A percentile compares a stretch with the other conserved stretches of the same genome.
Conservation (phyloP, 2,329 filamentous ascomycete genomes). For the Neoarthrinium moseri region DNA sequence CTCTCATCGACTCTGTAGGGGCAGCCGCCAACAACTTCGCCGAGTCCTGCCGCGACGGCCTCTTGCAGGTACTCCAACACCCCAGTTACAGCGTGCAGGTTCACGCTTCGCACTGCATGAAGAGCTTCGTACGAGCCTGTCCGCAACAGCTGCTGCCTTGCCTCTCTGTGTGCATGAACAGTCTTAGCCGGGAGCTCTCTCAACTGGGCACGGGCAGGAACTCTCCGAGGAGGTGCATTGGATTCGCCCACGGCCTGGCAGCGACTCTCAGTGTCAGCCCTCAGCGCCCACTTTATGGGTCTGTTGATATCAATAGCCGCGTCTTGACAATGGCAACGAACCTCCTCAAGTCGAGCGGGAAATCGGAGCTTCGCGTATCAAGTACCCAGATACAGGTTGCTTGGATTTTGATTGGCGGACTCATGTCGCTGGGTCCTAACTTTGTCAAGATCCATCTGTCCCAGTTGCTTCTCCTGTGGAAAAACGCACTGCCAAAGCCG, state of each 20-base stretch:
- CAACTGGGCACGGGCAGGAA: slow-evolving; percentile 73
- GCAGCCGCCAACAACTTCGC: slow-evolving; percentile 78
- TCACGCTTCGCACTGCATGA: slow-evolving; percentile 81
- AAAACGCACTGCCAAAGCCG: slow-evolving; percentile 93
- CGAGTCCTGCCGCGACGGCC: slow-evolving; percentile 79
- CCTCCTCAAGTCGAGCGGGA: slow-evolving; percentile 86
- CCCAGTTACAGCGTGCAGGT: slow-evolving; percentile 96
- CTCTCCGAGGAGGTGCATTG: slow-evolving; percentile 79
- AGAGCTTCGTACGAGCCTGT: slow-evolving; percentile 83
- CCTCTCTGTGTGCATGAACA: slow-evolving; percentile 95
- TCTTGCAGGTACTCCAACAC: slow-evolving; percentile 89
- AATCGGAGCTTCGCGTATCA: slow-evolving; percentile 85
- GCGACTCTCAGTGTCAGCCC: slow-evolving; percentile 89
- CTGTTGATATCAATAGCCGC: slow-evolving; percentile 90
- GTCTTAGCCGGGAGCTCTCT: slow-evolving; percentile 80
- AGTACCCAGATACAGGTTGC: slow-evolving; percentile 96
- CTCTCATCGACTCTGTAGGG: slow-evolving; percentile 76
- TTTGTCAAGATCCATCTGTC: slow-evolving; percentile 98
- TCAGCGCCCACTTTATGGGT: slow-evolving; percentile 85
- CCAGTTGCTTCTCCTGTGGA: slow-evolving; percentile 91
- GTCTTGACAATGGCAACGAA: slow-evolving; percentile 90
- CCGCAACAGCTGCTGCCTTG: slow-evolving; percentile 89
- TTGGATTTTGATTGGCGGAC: slow-evolving; percentile 92
- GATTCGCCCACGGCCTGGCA: slow-evolving; percentile 88
- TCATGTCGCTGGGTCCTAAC: slow-evolving; percentile 95